Percentiles rank a stretch among this genome's conserved stretches.
These are phyloP conservation scores for Trametes sanguinea DNA, from an alignment of 768 basidiomycete species.

Conservation along the genomic window DNA sequence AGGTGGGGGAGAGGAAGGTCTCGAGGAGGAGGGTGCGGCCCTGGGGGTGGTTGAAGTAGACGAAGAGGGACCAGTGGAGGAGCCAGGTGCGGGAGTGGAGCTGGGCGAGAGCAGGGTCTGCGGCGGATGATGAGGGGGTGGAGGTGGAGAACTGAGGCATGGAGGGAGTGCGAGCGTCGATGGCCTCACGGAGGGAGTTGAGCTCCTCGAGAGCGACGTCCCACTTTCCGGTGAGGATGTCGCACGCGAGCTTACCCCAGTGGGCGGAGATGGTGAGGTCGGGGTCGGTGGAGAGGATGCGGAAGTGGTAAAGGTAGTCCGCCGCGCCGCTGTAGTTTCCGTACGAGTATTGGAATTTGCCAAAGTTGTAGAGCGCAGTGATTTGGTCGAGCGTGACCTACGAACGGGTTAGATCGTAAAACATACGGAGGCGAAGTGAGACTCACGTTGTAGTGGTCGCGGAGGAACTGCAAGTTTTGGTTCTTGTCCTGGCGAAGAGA, in stretches of 20 bases:
- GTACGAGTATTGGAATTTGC: slow-evolving; percentile 98
- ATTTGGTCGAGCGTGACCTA: slow-evolving; percentile 96
- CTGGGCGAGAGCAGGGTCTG: slow-evolving; percentile 75
- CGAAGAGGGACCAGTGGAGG: slow-evolving; percentile 96
- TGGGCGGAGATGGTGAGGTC: slow-evolving; percentile 95
- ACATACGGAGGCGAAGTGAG: not conserved
- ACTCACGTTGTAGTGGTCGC: slow-evolving; percentile 68
- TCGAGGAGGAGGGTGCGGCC: slow-evolving; percentile 92
- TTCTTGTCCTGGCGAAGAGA: slow-evolving; percentile 95
- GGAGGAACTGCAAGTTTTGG: slow-evolving; percentile 92
- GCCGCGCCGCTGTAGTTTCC: slow-evolving; percentile 97
- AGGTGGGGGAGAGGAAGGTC: slow-evolving; percentile 93
- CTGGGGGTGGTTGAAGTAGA: slow-evolving; percentile 95
- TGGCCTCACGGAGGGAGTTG: slow-evolving; percentile 89
- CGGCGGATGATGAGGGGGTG: slow-evolving; percentile 37
- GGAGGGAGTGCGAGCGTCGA: slow-evolving; percentile 75
- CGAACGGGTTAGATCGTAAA: not conserved
- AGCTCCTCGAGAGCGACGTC: slow-evolving; percentile 94
- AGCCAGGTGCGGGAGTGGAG: slow-evolving; percentile 96
- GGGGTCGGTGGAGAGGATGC: slow-evolving; percentile 90
- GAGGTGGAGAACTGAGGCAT: slow-evolving; percentile 37
- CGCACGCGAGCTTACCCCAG: slow-evolving; percentile 98
- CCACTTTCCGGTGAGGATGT: slow-evolving; percentile 95
- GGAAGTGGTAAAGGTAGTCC: slow-evolving; percentile 98
- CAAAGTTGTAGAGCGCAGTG: slow-evolving; percentile 94